Conservation (phyloP, 2,329 filamentous ascomycete species). For the Cordyceps tenuipes region DNA sequence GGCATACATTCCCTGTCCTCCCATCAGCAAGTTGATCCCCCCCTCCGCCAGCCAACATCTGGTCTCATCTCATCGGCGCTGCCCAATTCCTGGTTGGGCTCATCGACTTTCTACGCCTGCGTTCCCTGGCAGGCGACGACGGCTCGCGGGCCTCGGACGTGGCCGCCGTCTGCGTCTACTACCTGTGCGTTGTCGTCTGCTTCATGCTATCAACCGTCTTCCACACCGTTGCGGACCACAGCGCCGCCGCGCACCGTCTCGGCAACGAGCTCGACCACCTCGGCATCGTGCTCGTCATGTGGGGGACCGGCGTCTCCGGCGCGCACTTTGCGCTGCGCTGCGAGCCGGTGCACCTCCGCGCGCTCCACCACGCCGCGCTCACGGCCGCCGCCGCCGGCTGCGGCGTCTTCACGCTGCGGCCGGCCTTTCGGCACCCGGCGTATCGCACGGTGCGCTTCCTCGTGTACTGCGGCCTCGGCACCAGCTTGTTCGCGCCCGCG, state of each 20-base stretch:
- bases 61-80: constrained; percentile 22
- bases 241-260: constrained; percentile 18
- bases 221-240: constrained; percentile 25
- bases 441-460: constrained; percentile 19
- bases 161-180: constrained; percentile 17
- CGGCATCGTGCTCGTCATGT: constrained; percentile 23
- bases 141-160: constrained; percentile 1
- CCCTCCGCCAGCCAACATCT: constrained; percentile 26
- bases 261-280: constrained; percentile 24
- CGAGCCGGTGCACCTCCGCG: constrained; percentile 11
- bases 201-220: constrained; percentile 20
- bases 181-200: constrained; percentile 19
- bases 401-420: constrained; percentile 19
- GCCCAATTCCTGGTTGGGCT: constrained; percentile 16
- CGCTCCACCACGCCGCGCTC: constrained; percentile 16
- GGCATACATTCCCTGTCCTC: too few species aligned
- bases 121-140: constrained; percentile 8
- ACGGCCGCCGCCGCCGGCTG: constrained; percentile 19
- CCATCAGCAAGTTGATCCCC: too few species aligned
- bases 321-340: constrained; percentile 22
- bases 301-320: constrained; percentile 20
- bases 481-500: constrained; percentile 20
- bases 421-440: constrained; percentile 19
- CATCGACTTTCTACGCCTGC: constrained; percentile 11
- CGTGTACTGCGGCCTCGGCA: constrained; percentile 18